These are phyloP conservation scores for Carallia brachiata DNA, from an alignment of 345 rosid genomes.

Conservation along the genomic window DNA sequence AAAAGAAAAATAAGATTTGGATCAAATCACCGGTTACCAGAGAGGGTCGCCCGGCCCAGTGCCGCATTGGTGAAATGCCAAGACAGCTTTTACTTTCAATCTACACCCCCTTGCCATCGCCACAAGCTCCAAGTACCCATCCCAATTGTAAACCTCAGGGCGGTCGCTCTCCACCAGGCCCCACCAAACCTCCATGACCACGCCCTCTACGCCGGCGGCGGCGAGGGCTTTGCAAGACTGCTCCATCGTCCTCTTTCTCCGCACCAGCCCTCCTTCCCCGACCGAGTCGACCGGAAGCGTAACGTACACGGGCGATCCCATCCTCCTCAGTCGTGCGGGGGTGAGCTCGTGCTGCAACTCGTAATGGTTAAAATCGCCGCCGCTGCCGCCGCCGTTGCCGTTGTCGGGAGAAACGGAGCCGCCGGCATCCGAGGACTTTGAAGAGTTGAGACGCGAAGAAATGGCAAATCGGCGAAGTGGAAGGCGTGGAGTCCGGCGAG, in stretches of 20 bases:
- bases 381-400: neutral
- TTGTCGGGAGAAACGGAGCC: slow-evolving; percentile 35
- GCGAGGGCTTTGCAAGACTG: slow-evolving; percentile 41
- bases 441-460: slow-evolving; percentile 32
- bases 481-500: slow-evolving; percentile 10
- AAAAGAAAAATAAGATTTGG: neutral
- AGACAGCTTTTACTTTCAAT: slow-evolving; percentile 42
- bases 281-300: slow-evolving; percentile 43
- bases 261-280: slow-evolving; percentile 20
- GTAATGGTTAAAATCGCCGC: slow-evolving; percentile 23
- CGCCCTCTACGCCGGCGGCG: slow-evolving; percentile 47
- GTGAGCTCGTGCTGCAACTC: slow-evolving; percentile 26
- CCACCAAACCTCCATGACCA: slow-evolving; percentile 60
- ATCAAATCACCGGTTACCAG: slow-evolving; percentile 26
- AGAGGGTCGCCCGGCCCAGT: slow-evolving; percentile 39
- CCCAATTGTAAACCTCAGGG: slow-evolving; percentile 49
- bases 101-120: slow-evolving; percentile 38
- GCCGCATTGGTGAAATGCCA: slow-evolving; percentile 51
- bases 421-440: slow-evolving; percentile 16
- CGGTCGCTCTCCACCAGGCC: slow-evolving; percentile 50
- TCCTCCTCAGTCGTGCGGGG: slow-evolving; percentile 13
- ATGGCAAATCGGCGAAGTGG: slow-evolving; percentile 12
- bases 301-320: slow-evolving; percentile 46
- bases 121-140: slow-evolving; percentile 41
- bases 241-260: slow-evolving; percentile 35